A percentile compares a stretch with the other conserved stretches of the same genome.
These are phyloP conservation scores for Pythium biforme DNA, from an alignment of 352 stramenopile genomes.

Conservation along the genomic window DNA sequence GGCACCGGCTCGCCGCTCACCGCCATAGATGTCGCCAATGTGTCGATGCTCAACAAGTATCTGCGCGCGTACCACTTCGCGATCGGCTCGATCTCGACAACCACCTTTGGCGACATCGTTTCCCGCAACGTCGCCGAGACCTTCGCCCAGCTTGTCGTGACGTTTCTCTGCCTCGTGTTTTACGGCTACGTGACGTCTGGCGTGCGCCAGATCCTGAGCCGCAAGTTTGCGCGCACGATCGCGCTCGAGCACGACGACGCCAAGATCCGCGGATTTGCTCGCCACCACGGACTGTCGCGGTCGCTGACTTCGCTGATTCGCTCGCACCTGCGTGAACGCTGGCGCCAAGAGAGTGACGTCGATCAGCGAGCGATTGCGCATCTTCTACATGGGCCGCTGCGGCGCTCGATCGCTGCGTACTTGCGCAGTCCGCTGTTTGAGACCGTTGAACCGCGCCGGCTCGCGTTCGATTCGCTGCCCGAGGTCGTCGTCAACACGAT, in stretches of 20 bases:
- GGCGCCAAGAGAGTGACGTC: constrained; percentile 23
- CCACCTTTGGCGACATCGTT: constrained; percentile 31
- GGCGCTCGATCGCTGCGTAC: constrained; percentile 21
- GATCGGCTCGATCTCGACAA: constrained; percentile 34
- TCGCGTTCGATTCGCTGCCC: constrained; percentile 22
- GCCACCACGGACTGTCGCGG: constrained; percentile 21
- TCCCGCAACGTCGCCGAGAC: constrained; percentile 30
- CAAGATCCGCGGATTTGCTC: constrained; percentile 21
- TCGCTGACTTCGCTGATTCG: constrained; percentile 16
- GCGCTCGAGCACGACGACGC: constrained; percentile 23
- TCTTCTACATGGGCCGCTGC: constrained; percentile 18
- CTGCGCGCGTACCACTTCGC: constrained; percentile 32
- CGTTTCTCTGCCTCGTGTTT: constrained; percentile 31
- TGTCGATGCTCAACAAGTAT: constrained; percentile 34
- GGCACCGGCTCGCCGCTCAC: constrained; percentile 12
- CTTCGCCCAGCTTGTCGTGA: constrained; percentile 24
- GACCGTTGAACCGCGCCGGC: constrained; percentile 5
- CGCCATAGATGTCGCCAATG: not conserved
- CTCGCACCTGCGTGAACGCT: constrained; percentile 20
- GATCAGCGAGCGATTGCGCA: constrained; percentile 13
- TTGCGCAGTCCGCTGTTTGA: constrained; percentile 20
- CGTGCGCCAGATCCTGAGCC: constrained; percentile 25
- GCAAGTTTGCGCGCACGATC: constrained; percentile 25
- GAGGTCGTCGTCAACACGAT: constrained; percentile 21
- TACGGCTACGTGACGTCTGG: constrained; percentile 32